Percentiles rank a stretch among this genome's conserved stretches.
phyloP scores from a whole-genome alignment of 805 yeast genomes.

The Teunomyces lycoperdinae region DNA sequence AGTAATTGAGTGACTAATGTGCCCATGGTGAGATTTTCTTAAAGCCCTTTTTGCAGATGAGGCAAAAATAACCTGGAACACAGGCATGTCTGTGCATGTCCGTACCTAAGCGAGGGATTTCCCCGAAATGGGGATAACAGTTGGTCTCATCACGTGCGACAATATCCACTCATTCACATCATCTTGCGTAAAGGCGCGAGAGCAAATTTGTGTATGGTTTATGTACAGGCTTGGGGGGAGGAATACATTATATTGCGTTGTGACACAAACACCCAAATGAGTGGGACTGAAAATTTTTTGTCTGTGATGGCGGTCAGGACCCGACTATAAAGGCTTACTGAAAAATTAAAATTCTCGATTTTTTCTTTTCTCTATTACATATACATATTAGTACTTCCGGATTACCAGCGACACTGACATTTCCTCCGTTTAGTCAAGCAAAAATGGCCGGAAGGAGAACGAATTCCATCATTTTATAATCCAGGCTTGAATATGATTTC shows the following conservation, averaged over 20 bases:
- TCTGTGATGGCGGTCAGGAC: background rate
- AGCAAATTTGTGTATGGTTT: background rate
- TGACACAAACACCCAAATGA: background rate
- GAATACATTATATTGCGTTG: background rate
- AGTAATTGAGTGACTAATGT: too few species aligned
- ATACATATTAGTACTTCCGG: constrained; percentile 33
- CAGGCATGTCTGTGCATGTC: background rate
- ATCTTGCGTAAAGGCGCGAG: background rate
- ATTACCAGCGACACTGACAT: constrained; percentile 46
- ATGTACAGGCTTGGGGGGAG: background rate
- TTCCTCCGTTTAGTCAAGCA: constrained; percentile 43
- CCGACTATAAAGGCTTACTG: constrained; percentile 1
- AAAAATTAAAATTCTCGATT: constrained; percentile 2
- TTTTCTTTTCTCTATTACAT: constrained; percentile 22
- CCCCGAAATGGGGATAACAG: background rate
- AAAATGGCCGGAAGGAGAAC: constrained; percentile 49
- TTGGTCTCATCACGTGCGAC: constrained; percentile 2
- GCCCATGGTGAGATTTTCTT: background rate
- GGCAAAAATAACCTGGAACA: constrained; percentile 2
- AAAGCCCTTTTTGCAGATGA: background rate
- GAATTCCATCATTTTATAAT: constrained; percentile 33
- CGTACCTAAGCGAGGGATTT: background rate
- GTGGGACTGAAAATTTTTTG: background rate
- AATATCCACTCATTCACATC: background rate
- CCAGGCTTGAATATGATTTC: constrained; percentile 19